Conservation (phyloP, 495 filamentous ascomycete genomes). For the Opeltia flavorubescens region DNA sequence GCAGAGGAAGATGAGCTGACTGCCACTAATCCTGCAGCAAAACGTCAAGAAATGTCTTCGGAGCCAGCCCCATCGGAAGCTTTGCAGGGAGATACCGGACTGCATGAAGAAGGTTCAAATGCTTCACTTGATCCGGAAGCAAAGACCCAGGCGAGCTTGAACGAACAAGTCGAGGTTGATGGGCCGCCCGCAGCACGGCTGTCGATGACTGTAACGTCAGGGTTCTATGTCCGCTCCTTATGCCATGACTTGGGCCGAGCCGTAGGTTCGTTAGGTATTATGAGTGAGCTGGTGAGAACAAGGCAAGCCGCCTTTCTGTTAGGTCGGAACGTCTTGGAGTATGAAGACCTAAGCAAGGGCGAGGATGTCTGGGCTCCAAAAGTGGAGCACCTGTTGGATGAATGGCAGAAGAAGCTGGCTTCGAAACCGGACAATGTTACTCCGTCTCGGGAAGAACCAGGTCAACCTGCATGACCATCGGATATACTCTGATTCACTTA, state of each 20-base stretch:
- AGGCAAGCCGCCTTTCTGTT: constrained; percentile 70
- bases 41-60: constrained; percentile 4
- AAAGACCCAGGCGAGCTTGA: constrained; percentile 18
- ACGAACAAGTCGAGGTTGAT: constrained; percentile 27
- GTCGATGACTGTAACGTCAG: constrained; percentile 83
- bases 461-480: background rate
- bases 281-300: constrained; percentile 71
- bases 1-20: constrained; percentile 21
- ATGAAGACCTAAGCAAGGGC: constrained; percentile 59
- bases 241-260: constrained; percentile 84
- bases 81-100: constrained; percentile 12
- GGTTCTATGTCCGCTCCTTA: constrained; percentile 92
- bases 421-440: background rate
- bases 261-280: constrained; percentile 65
- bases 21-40: constrained; percentile 3
- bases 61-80: constrained; percentile 36
- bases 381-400: constrained; percentile 46
- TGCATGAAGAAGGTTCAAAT: constrained; percentile 5
- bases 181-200: constrained; percentile 63
- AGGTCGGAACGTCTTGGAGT: constrained; percentile 62
- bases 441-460: background rate
- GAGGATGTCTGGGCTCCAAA: constrained; percentile 76
- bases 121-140: constrained; percentile 24
- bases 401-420: constrained; percentile 32
- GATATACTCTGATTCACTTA: background rate